phyloP scores from a whole-genome alignment of 2,329 filamentous ascomycete genomes.

The Colletotrichum sp. region DNA sequence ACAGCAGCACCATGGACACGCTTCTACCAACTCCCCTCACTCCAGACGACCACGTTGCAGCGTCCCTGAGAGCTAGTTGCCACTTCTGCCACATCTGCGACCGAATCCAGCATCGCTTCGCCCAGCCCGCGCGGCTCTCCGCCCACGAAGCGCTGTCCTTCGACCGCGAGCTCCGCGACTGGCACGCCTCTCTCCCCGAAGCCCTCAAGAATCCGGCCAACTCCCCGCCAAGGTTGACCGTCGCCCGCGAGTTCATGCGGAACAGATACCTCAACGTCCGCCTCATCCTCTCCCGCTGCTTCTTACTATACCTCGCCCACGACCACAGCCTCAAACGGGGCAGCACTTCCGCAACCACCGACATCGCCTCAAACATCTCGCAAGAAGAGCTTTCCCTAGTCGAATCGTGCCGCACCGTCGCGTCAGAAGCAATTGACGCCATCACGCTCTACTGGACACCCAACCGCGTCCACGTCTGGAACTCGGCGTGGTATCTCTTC shows the following conservation, averaged over 20 bases:
- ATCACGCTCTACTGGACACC: conserved; percentile 36
- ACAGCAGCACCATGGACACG: conserved; percentile 34
- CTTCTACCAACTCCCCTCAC: conserved; percentile 24
- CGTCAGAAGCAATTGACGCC: conserved; percentile 33
- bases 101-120: conserved; percentile 33
- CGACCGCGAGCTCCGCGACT: conserved; percentile 30
- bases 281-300: conserved; percentile 27
- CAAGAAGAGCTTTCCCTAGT: conserved; percentile 27
- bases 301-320: conserved; percentile 27
- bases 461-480: conserved; percentile 36
- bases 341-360: neutral
- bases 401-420: conserved; percentile 28
- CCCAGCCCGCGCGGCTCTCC: conserved; percentile 28
- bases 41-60: conserved; percentile 29
- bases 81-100: conserved; percentile 34
- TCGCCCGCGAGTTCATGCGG: conserved; percentile 32
- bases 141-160: conserved; percentile 29
- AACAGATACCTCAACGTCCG: conserved; percentile 35
- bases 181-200: conserved; percentile 28
- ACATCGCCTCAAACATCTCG: neutral
- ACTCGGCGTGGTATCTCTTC: conserved; percentile 36
- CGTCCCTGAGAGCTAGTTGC: conserved; percentile 29
- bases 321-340: conserved; percentile 19
- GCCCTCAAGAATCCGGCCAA: conserved; percentile 25
- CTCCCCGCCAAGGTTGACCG: conserved; percentile 28